phyloP scores from a whole-genome alignment of 2,329 filamentous ascomycete species.

The Nemania abortiva region DNA sequence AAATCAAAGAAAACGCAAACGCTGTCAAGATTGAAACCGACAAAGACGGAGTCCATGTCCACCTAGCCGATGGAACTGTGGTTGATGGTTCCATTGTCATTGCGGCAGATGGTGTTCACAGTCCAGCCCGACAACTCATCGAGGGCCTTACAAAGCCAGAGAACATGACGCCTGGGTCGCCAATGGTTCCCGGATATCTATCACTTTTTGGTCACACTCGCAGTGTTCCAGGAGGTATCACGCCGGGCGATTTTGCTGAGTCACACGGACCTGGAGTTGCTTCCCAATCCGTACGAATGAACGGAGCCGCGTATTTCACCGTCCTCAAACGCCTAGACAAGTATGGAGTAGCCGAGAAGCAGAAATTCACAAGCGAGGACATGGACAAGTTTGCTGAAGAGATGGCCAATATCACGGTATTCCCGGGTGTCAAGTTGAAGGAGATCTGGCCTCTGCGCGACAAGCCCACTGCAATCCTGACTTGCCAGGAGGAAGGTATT shows the following conservation, averaged over 20 bases:
- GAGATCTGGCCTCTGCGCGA: conserved; percentile 40
- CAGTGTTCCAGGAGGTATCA: conserved; percentile 11
- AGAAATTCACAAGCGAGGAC: conserved; percentile 34
- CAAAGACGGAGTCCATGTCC: conserved; percentile 41
- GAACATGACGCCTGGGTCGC: conserved; percentile 5
- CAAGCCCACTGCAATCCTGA: conserved; percentile 17
- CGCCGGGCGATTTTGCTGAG: conserved; percentile 34
- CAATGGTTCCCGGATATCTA: conserved; percentile 30
- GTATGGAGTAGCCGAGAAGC: conserved; percentile 22
- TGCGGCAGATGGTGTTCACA: conserved; percentile 45
- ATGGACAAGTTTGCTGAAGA: conserved; percentile 33
- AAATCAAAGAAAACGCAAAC: conserved; percentile 36
- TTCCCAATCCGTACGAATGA: conserved; percentile 29
- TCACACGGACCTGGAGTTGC: conserved; percentile 32
- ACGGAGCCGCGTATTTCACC: conserved; percentile 33
- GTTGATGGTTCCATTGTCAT: conserved; percentile 44
- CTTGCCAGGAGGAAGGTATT: conserved; percentile 42
- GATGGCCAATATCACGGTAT: conserved; percentile 35
- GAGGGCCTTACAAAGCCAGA: conserved; percentile 5
- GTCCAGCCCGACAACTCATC: conserved; percentile 40
- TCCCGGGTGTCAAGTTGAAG: conserved; percentile 37
- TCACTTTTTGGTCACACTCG: conserved; percentile 35
- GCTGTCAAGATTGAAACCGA: conserved; percentile 39
- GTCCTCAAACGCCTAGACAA: conserved; percentile 28
- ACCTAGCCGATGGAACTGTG: conserved; percentile 41